A percentile compares a stretch with the other conserved stretches of the same genome.
Conservation (phyloP, 2,329 filamentous ascomycete genomes). For the Alternaria infectoria region DNA sequence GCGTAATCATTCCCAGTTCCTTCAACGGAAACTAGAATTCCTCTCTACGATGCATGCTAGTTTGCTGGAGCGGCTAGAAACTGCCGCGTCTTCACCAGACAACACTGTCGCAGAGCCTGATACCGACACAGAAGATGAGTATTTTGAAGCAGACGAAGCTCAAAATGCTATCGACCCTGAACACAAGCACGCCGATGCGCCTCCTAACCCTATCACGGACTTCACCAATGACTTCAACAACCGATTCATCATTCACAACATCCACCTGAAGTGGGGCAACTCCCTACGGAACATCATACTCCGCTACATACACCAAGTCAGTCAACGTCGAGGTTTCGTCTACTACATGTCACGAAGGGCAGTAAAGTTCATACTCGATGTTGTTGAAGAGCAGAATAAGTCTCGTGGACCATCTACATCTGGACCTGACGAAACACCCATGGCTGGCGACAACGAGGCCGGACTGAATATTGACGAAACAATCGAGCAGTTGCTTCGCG, state of each 20-base stretch:
- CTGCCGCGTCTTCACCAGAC: constrained; percentile 69
- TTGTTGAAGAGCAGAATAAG: constrained; percentile 91
- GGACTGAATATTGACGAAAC: constrained; percentile 77
- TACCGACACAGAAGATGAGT: constrained; percentile 52
- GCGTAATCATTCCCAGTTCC: constrained; percentile 62
- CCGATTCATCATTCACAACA: constrained; percentile 96
- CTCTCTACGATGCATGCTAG: constrained; percentile 64
- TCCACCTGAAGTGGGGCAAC: constrained; percentile 99
- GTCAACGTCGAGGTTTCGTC: constrained; percentile 92
- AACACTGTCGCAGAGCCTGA: constrained; percentile 51
- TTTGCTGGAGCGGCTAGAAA: constrained; percentile 61
- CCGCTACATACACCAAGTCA: constrained; percentile 96
- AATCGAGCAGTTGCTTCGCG: constrained; percentile 83
- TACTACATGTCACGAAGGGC: constrained; percentile 97
- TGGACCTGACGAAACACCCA: constrained; percentile 35
- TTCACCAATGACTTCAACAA: constrained; percentile 97
- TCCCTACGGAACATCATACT: constrained; percentile 93
- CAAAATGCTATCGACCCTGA: constrained; percentile 57
- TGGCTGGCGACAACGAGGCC: constrained; percentile 61
- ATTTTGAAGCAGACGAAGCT: constrained; percentile 60
- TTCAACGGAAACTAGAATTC: constrained; percentile 65
- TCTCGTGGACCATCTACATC: constrained; percentile 50
- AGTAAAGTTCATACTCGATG: constrained; percentile 97
- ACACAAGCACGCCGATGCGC: constrained; percentile 60
- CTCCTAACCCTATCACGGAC: constrained; percentile 71